Base-by-base conservation (phyloP, 768 basidiomycete species). In the Boletus eberwhitei region DNA sequence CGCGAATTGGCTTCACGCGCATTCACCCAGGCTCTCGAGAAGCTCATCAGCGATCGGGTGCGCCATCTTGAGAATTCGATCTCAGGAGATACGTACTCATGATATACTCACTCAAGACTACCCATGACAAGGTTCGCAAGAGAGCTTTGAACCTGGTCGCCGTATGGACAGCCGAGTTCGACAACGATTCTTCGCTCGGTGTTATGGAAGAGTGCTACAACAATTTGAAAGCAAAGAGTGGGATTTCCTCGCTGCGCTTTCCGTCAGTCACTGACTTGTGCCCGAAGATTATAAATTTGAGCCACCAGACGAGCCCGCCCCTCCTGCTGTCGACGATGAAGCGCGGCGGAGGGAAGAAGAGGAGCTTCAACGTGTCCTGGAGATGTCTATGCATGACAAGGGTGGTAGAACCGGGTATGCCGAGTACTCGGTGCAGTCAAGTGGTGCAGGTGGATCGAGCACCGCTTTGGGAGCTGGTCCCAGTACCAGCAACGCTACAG, bases 191-290 rank as follows among this genome's bases (percentile, higher is more conserved):
- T 11, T 80, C 86, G 13, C 78, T 98, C 4, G 91, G 93, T 12
- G 75, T 98, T 32, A 95, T 98, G 88, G 86, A 88, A 61, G 93
- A 97, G 58, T 87, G 91, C 50, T 93, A 90, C 64, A 86, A 88
- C 59, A 78, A 73, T 52, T 74, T 99, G 39, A 88, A 88, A 71
- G 76, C 83, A 4, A 97, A 94, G 76, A 88, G 96, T 94, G 60
- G 61, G 76, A 3, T 62, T 39, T 19, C 2, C 16, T 54, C 19
- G 6, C 24, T 48, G 6, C 8, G 17, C 31, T 24, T 32, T 19
- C 26, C 21, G 8, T 40, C 29, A 17, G 37, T 37, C 11, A 60
- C 65, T 64, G 65, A 68, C 8, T 2, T 17, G 6, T 47, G 36
- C 29, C 31, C 13, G 24, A 57, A 91, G 90, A 84, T 57, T 88